Evolutionary conservation across 768 basidiomycete species (phyloP), one percentile per base, ranked within the genome.

Genomic region (Boletellus ananas): DNA sequence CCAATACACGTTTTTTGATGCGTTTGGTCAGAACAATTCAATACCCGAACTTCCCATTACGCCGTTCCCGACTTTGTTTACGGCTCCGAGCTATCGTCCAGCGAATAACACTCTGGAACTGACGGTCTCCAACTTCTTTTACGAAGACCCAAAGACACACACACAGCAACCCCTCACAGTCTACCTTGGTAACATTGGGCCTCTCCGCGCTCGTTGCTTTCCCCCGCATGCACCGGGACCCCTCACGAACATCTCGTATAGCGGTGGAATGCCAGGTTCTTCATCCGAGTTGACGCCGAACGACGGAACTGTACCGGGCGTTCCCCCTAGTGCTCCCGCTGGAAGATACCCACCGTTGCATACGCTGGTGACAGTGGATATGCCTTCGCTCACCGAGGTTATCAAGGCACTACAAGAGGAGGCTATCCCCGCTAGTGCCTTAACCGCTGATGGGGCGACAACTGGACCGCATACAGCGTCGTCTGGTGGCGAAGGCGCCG

Each of bases 1-100:
- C 70, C 89, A 93, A 61, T 94, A 94, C 66, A 92, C 90, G 16
- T 95, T 95, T 67, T 94, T 94, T 64, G 90, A 94, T 60, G 88
- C 89, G 5, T 85, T 89, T 65, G 87, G 87, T 13, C 82, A 88
- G 58, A 90, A 84, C 62, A 85, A 78, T 61, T 81, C 74, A 44
- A 83, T 89, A 61, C 87, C 90, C 43, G 82, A 84, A 52, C 73
- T 81, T 60, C 84, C 90, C 20, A 88, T 96, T 56, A 93, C 93
- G 0, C 92, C 94, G 1, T 90, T 94, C 69, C 94, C 94, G 0
- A 90, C 87, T 6, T 70, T 94, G 14, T 87, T 92, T 64, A 86
- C 85, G 9, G 76, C 87, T 7, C 94, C 93, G 3, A 73, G 76
- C 38, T 90, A 90, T 65, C 80, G 84, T 33, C 81, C 81, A 20